Evolutionary conservation across 2,329 filamentous ascomycete genomes (phyloP).

Genomic region (Colletotrichum euphorbiae): DNA sequence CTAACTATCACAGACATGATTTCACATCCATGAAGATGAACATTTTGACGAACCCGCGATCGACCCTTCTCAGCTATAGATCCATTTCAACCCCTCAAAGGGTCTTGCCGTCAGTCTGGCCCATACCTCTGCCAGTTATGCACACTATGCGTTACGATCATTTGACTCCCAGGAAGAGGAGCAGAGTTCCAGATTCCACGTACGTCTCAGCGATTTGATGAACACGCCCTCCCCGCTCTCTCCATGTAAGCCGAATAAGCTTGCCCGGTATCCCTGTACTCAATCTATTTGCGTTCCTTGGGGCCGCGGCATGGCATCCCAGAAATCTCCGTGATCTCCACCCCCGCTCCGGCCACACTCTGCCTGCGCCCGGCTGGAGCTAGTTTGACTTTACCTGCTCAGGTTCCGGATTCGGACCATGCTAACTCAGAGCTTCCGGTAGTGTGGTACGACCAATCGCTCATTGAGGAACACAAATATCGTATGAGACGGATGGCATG

Average conservation of each 20-base stretch:
- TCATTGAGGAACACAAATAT: too few species aligned
- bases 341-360: slow-evolving; percentile 6
- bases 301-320: neutral
- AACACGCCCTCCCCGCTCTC: neutral
- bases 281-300: neutral
- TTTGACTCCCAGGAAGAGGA: slow-evolving; percentile 1
- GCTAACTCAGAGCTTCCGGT: neutral
- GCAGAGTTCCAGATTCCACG: slow-evolving; percentile 12
- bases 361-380: neutral
- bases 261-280: neutral
- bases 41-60: neutral
- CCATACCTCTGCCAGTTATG: slow-evolving; percentile 23
- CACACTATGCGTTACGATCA: slow-evolving; percentile 4
- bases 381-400: neutral
- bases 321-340: neutral
- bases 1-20: neutral
- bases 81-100: neutral
- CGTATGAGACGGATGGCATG: too few species aligned
- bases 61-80: too few species aligned
- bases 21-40: neutral
- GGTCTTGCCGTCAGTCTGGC: neutral
- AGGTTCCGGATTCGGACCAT: neutral
- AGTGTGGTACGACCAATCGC: neutral
- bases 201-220: slow-evolving; percentile 7
- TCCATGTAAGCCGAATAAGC: slow-evolving; percentile 1